Conservation (phyloP, 371 early-diverging fungal species). For the Apophysomyces ossiformis region DNA sequence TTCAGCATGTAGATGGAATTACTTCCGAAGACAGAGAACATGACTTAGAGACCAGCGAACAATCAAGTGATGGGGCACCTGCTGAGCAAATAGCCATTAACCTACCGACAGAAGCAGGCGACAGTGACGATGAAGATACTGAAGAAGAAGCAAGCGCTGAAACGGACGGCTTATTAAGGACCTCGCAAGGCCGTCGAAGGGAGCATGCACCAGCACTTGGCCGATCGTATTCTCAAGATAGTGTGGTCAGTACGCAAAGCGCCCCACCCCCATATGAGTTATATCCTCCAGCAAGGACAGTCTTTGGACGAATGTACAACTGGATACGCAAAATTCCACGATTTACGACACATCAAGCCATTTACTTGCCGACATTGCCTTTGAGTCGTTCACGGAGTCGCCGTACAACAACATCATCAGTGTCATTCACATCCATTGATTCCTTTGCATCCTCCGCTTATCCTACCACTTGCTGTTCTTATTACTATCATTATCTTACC, state of each 20-base stretch:
- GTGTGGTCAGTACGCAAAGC: constrained; percentile 47
- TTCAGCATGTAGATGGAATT: neutral
- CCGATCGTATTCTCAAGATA: constrained; percentile 36
- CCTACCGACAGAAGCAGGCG: neutral
- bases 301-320: constrained; percentile 45
- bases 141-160: neutral
- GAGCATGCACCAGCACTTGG: neutral
- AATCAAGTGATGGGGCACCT: neutral
- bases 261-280: constrained; percentile 55
- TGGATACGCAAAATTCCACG: constrained; percentile 52
- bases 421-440: constrained; percentile 25
- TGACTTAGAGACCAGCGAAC: neutral
- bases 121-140: neutral
- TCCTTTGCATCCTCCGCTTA: constrained; percentile 33
- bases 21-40: neutral
- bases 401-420: constrained; percentile 14
- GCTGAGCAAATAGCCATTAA: neutral
- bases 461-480: constrained; percentile 33
- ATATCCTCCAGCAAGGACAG: constrained; percentile 51
- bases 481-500: constrained; percentile 23
- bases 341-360: constrained; percentile 45
- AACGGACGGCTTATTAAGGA: neutral
- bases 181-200: neutral
- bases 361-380: constrained; percentile 43
- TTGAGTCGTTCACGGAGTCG: constrained; percentile 16